Evolutionary conservation across 129 eudicot species (phyloP), one percentile per base, ranked within the genome.

Genomic region (Helichrysum umbraculigerum): DNA sequence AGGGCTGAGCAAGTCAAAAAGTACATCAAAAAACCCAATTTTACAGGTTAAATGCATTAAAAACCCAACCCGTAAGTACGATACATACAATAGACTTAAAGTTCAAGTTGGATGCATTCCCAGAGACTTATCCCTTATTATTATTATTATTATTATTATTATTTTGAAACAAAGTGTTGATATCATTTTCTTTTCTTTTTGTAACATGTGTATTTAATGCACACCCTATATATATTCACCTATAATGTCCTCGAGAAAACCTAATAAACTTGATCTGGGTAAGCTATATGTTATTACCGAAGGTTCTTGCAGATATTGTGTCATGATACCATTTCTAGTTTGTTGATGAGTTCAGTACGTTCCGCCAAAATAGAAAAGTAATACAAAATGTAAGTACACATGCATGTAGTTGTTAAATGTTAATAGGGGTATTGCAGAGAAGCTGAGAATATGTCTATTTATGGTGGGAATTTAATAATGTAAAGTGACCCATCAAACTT

Each of bases 391-490:
- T 59, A 69, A 29, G 47, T 74, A 82, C 80, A 83, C 75, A 2
- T 30, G 68, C 77, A 68, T 54, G 78, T 57, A 74, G 35, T 59
- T 56, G 68, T 83, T 81, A 64, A 77, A 25, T 25, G 28, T 25
- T 25, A 25, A 25, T 25, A 25, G 77, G 90, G 87, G 77, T 78
- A 52, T 30, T 75, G 68, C 82, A 73, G 85, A 77, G 87, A 68
- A 76, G 67, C 76, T 73, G 56, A 76, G 82, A 58, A 83, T 50
- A 70, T 70, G 68, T 60, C 85, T 72, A 76, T 60, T 66, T 80
- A 66, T 76, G 79, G 85, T 60, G 85, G 50, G 78, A 72, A 80
- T 80, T 84, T 80, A 80, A 80, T 80, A 66, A 73, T 80, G 79
- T 80, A 81, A 80, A 77, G 83, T 63, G 81, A 81, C 68, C 81